Percentiles rank a stretch among this genome's conserved stretches.
Conservation (phyloP, 495 filamentous ascomycete genomes). For the Neurospora sp. region DNA sequence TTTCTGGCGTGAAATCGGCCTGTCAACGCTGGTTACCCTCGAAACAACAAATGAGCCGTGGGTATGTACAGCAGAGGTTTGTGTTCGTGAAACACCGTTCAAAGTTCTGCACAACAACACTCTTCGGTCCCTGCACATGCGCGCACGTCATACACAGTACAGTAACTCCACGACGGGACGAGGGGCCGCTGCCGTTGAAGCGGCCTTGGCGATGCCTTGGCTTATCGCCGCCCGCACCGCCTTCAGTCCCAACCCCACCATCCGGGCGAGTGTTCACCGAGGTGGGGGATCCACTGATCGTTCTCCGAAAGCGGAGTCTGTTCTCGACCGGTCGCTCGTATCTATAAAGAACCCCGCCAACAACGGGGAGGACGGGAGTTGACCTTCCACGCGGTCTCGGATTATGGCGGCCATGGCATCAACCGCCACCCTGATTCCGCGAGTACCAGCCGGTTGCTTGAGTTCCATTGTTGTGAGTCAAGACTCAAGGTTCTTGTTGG, state of each 20-base stretch:
- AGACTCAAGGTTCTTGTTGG: neutral
- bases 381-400: neutral
- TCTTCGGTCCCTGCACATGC: neutral
- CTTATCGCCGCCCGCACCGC: neutral
- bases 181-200: too few relatives aligned
- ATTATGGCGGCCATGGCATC: neutral
- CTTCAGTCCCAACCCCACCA: neutral
- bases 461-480: neutral
- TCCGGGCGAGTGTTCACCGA: neutral
- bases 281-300: neutral
- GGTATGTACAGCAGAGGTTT: neutral
- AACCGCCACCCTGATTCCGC: neutral
- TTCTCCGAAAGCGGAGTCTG: neutral
- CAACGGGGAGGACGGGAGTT: neutral
- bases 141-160: neutral
- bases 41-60: neutral
- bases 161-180: neutral
- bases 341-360: neutral
- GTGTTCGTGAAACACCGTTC: neutral
- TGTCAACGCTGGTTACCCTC: neutral
- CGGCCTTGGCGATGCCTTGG: neutral
- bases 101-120: neutral
- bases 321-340: neutral
- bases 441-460: neutral
- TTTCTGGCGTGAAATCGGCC: neutral